Percentiles rank a stretch among this genome's conserved stretches.
These are phyloP conservation scores for Yamadazyma paraphyllophila DNA, from an alignment of 805 yeast genomes.

Conservation along the genomic window DNA sequence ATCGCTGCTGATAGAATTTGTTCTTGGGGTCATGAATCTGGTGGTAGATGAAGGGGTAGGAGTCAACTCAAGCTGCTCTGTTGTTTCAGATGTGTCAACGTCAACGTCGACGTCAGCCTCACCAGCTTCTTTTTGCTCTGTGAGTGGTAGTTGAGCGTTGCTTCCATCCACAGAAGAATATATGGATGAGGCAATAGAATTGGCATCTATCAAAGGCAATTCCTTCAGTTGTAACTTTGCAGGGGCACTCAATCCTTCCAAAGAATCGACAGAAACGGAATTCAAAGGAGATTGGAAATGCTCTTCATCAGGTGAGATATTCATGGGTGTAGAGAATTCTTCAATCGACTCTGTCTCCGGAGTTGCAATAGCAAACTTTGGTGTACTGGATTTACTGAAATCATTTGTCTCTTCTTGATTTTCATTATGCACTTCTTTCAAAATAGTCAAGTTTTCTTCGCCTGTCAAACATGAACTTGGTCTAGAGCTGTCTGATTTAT, in stretches of 20 bases:
- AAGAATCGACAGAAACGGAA: too few relatives aligned
- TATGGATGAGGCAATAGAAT: constrained; percentile 3
- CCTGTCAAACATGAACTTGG: constrained; percentile 7
- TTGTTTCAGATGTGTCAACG: neutral
- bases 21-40: constrained; percentile 1
- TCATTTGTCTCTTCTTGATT: neutral
- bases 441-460: constrained; percentile 3
- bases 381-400: neutral
- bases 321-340: constrained; percentile 8
- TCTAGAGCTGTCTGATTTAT: constrained; percentile 6
- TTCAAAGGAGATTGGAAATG: too few relatives aligned
- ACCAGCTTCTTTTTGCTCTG: neutral
- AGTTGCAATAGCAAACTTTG: neutral
- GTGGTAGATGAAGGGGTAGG: constrained; percentile 3
- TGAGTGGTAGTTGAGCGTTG: neutral
- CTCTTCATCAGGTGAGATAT: neutral
- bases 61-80: constrained; percentile 3
- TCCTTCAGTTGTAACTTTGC: neutral
- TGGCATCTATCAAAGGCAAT: too few relatives aligned
- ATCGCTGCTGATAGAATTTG: neutral
- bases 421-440: constrained; percentile 7
- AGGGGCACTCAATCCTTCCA: too few relatives aligned
- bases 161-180: constrained; percentile 5
- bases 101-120: constrained; percentile 4
- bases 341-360: constrained; percentile 5